Evolutionary conservation across 2,329 filamentous ascomycete genomes (phyloP).

Genomic region (Geoglossum cookeanum): DNA sequence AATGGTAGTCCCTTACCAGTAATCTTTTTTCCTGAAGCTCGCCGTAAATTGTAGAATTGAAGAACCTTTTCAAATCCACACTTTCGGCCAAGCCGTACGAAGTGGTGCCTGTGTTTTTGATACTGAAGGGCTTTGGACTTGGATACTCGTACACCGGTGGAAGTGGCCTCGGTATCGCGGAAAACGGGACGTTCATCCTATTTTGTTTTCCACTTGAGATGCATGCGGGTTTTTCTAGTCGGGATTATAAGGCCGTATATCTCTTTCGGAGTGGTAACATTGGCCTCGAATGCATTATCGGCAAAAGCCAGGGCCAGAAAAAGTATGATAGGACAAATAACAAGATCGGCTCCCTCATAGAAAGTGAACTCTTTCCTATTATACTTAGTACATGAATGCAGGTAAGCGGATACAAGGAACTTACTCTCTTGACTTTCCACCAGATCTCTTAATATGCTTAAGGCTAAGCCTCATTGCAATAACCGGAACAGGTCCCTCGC

Average conservation of each 20-base stretch:
- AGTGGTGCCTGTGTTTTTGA: constrained; percentile 15
- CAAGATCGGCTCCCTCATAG: constrained; percentile 11
- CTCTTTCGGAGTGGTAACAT: constrained; percentile 10
- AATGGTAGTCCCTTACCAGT: constrained; percentile 10
- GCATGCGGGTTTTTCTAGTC: constrained; percentile 8
- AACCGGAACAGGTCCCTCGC: constrained; percentile 8
- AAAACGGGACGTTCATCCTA: constrained; percentile 12
- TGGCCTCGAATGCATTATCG: constrained; percentile 13
- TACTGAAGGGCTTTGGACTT: constrained; percentile 19
- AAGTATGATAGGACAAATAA: constrained; percentile 10
- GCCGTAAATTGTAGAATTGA: constrained; percentile 13
- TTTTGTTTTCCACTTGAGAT: constrained; percentile 11
- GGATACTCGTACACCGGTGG: constrained; percentile 9
- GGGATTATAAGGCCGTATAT: constrained; percentile 14
- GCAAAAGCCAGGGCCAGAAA: constrained; percentile 13
- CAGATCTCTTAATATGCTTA: constrained; percentile 13
- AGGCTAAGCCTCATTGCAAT: constrained; percentile 13
- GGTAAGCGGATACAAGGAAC: constrained; percentile 1
- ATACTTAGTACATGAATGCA: constrained; percentile 3
- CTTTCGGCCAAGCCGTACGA: constrained; percentile 11
- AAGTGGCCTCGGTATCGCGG: constrained; percentile 10
- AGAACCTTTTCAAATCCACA: constrained; percentile 12
- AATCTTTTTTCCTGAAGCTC: constrained; percentile 13
- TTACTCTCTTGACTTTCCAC: constrained; percentile 11
- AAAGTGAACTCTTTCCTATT: constrained; percentile 13